phyloP scores from a whole-genome alignment of 2,329 filamentous ascomycete genomes.

The Ilyonectria sp. region DNA sequence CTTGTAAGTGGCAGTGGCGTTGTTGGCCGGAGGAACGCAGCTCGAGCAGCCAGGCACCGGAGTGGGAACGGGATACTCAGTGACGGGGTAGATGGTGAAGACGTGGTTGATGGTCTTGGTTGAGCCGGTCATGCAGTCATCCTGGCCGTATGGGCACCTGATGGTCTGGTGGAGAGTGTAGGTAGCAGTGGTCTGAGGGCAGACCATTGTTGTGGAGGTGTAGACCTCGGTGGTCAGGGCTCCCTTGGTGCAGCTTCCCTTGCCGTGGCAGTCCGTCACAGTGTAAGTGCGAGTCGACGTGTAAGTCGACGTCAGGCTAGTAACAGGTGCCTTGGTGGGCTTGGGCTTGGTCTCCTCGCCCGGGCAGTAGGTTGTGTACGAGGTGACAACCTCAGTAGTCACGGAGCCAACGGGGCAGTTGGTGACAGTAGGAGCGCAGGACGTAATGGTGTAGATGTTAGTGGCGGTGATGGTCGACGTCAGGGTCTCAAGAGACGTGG shows the following conservation, averaged over 20 bases:
- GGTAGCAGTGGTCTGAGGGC: constrained; percentile 46
- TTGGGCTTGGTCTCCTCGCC: constrained; percentile 11
- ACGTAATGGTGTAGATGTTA: constrained; percentile 51
- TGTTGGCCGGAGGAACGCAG: constrained; percentile 41
- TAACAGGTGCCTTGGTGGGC: constrained; percentile 29
- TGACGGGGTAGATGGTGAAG: constrained; percentile 47
- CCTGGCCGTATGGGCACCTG: constrained; percentile 46
- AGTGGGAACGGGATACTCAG: constrained; percentile 43
- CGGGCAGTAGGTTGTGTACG: constrained; percentile 58
- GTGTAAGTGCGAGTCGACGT: constrained; percentile 70
- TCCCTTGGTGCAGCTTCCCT: constrained; percentile 51
- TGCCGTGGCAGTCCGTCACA: constrained; percentile 70
- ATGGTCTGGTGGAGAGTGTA: constrained; percentile 50
- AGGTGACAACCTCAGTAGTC: constrained; percentile 47
- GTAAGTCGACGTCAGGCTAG: constrained; percentile 56
- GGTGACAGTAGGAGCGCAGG: constrained; percentile 48
- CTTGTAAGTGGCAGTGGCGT: constrained; percentile 27
- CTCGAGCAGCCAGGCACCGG: constrained; percentile 47
- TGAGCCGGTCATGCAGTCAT: constrained; percentile 47
- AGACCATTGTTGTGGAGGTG: constrained; percentile 39
- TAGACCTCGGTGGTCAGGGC: constrained; percentile 44
- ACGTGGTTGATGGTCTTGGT: constrained; percentile 40
- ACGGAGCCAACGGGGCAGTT: constrained; percentile 49
- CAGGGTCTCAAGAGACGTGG: constrained; percentile 31
- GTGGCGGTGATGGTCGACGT: constrained; percentile 46